Conservation (phyloP, 257 asterid genomes). For the Fraxinus pennsylvanica region DNA sequence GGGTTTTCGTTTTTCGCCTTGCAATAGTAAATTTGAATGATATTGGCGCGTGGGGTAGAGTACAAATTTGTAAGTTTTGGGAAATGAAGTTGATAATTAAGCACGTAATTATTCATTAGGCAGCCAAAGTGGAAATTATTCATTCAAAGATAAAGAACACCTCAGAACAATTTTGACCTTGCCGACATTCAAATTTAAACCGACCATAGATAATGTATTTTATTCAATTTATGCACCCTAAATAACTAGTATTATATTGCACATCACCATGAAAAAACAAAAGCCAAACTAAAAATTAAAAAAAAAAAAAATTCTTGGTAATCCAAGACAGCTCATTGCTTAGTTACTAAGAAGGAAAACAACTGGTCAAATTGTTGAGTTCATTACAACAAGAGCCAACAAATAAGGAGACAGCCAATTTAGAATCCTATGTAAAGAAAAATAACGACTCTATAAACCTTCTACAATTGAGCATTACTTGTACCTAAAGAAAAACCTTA, state of each 20-base stretch:
- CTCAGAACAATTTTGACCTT: not conserved
- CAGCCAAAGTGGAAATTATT: not conserved
- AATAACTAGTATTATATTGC: not conserved
- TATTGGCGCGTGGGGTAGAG: too few relatives aligned
- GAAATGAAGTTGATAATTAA: not conserved
- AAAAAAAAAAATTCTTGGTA: not conserved
- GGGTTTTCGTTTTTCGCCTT: too few relatives aligned
- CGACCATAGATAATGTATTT: not conserved
- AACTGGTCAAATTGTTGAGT: conserved; percentile 25
- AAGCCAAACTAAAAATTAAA: not conserved
- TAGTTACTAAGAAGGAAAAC: conserved; percentile 25
- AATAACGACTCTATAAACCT: not conserved
- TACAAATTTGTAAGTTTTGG: not conserved
- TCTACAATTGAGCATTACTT: not conserved
- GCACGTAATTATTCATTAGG: not conserved
- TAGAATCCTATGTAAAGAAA: not conserved
- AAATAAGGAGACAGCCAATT: conserved; percentile 6
- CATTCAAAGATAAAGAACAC: not conserved
- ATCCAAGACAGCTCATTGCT: conserved; percentile 27
- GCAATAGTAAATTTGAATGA: too few relatives aligned
- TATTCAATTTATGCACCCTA: not conserved
- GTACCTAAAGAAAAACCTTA: not conserved
- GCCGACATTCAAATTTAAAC: not conserved
- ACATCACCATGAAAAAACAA: conserved; percentile 6
- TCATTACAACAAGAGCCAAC: not conserved